Evolutionary conservation across 2,329 filamentous ascomycete species (phyloP).

Genomic region (Colletotrichum limetticola): DNA sequence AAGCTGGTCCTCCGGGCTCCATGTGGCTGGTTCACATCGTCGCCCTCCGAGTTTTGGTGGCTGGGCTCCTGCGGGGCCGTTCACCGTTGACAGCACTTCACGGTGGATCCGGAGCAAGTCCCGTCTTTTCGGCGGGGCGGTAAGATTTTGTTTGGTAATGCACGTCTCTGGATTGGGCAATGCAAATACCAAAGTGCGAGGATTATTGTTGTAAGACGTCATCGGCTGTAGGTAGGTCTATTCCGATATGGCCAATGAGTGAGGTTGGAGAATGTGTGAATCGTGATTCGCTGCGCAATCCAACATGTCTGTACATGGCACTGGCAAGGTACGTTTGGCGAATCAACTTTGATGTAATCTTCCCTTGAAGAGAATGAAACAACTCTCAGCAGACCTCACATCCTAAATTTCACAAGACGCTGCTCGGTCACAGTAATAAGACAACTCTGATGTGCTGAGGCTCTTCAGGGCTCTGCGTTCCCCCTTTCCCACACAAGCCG

Average conservation of each 20-base stretch:
- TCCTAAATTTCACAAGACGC: too few species aligned
- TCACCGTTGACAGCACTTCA: not conserved
- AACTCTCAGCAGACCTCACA: too few species aligned
- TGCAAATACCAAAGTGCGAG: not conserved
- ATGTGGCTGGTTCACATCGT: not conserved
- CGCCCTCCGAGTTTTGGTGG: not conserved
- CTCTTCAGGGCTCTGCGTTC: too few species aligned
- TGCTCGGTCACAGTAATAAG: too few species aligned
- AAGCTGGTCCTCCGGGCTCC: not conserved
- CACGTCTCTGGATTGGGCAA: not conserved
- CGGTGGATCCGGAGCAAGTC: not conserved
- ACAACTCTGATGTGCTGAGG: too few species aligned
- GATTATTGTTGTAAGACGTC: not conserved
- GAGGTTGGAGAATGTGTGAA: not conserved
- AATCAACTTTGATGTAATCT: too few species aligned
- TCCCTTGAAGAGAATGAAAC: too few species aligned
- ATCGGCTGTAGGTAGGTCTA: not conserved
- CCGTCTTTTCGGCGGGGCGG: not conserved
- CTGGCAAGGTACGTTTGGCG: too few species aligned
- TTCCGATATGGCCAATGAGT: not conserved
- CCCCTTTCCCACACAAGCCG: too few species aligned
- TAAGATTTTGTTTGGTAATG: conserved; percentile 3
- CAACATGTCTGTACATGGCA: not conserved
- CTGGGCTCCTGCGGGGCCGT: not conserved
- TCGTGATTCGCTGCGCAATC: not conserved